A percentile compares a stretch with the other conserved stretches of the same genome.
Evolutionary conservation across 225 moss, liverwort and hornwort species (phyloP).

Genomic region (Physcomitrium patens): DNA sequence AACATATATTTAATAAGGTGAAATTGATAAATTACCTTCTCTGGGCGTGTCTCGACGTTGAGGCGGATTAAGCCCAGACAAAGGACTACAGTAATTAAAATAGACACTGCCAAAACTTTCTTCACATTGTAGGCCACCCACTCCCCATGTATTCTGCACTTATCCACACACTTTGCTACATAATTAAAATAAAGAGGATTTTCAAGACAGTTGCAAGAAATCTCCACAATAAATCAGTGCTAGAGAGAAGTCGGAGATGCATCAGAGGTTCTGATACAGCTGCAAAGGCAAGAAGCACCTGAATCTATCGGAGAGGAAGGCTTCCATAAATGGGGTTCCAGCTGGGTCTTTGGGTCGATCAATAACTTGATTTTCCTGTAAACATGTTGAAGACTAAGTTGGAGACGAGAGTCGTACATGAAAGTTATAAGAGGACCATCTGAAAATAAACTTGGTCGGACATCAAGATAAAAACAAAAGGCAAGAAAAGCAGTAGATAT

Average conservation of each 20-base stretch:
- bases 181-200: conserved; percentile 17
- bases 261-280: conserved; percentile 18
- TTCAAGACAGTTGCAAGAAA: conserved; percentile 13
- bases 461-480: conserved; percentile 23
- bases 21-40: conserved; percentile 62
- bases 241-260: conserved; percentile 6
- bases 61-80: conserved; percentile 79
- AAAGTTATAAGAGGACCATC: conserved; percentile 16
- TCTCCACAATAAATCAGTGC: conserved; percentile 5
- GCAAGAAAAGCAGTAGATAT: conserved; percentile 5
- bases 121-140: conserved; percentile 75
- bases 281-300: conserved; percentile 54
- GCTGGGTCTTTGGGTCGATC: conserved; percentile 30
- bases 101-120: conserved; percentile 56
- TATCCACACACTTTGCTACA: conserved; percentile 28
- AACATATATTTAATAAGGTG: background rate
- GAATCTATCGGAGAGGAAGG: conserved; percentile 79
- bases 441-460: conserved; percentile 8
- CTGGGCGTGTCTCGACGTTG: conserved; percentile 88
- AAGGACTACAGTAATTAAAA: conserved; percentile 54
- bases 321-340: conserved; percentile 60
- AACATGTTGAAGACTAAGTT: conserved; percentile 5
- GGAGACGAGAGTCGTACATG: conserved; percentile 4
- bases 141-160: conserved; percentile 76
- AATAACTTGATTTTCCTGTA: conserved; percentile 54